A percentile compares a stretch with the other conserved stretches of the same genome.
phyloP scores from a whole-genome alignment of 441 rosid species.

The Kokia cookei region DNA sequence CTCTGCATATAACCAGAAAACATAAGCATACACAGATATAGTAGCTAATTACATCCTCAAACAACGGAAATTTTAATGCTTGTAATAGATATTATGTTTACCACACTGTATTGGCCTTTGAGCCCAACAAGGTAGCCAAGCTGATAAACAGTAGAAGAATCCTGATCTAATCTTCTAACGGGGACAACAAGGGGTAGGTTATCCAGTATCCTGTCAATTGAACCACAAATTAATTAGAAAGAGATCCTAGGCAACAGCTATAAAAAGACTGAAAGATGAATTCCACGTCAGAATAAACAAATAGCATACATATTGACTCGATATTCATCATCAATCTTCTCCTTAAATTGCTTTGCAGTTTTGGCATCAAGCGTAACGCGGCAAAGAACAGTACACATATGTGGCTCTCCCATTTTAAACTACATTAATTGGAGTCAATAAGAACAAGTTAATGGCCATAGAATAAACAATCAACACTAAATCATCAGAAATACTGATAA shows the following conservation, averaged over 20 bases:
- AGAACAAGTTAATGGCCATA: slow-evolving; percentile 6
- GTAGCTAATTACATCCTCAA: neutral
- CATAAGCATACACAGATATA: slow-evolving; percentile 27
- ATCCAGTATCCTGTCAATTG: slow-evolving; percentile 53
- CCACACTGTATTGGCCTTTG: slow-evolving; percentile 65
- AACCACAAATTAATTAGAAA: slow-evolving; percentile 11
- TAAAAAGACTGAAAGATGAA: neutral
- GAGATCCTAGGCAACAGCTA: neutral
- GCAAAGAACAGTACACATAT: slow-evolving; percentile 51
- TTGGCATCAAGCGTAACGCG: slow-evolving; percentile 43
- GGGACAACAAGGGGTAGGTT: slow-evolving; percentile 74
- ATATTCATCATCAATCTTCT: slow-evolving; percentile 68
- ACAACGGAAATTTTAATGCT: neutral
- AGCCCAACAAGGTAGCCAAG: slow-evolving; percentile 67
- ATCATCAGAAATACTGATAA: neutral
- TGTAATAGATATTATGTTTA: slow-evolving; percentile 14
- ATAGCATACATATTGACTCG: slow-evolving; percentile 54
- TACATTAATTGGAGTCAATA: slow-evolving; percentile 16
- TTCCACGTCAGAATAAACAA: neutral
- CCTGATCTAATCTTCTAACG: slow-evolving; percentile 46
- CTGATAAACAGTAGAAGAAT: slow-evolving; percentile 51
- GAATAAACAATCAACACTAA: neutral
- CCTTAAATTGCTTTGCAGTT: slow-evolving; percentile 45
- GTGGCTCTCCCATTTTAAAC: slow-evolving; percentile 65
- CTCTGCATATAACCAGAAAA: slow-evolving; percentile 25